Evolutionary conservation across 2,329 filamentous ascomycete genomes (phyloP), one percentile per base, ranked within the genome.

Genomic region (Apiospora phragmitis): DNA sequence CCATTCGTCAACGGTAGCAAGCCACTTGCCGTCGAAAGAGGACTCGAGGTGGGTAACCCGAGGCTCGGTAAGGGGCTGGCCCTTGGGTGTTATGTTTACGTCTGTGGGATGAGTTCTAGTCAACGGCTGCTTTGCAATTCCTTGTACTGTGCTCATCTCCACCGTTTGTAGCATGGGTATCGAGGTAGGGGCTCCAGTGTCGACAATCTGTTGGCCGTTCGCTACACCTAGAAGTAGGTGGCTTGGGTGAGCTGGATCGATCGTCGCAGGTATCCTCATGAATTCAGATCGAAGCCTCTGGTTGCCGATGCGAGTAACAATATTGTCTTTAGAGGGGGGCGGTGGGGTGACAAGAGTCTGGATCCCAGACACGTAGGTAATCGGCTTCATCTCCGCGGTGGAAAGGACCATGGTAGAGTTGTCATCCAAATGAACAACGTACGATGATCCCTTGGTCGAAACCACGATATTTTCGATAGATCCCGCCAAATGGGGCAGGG

Each of bases 1-100:
- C 96, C 96, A 99, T 77, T 95, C 93, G 79, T 99, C 96, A 1
- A 97, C 89, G 1, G 94, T 98, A 5, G 93, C 95, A 70, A 99
- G 87, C 95, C 95, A 98, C 74, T 90, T 87, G 24, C 95, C 95
- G 77, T 98, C 92, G 67, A 88, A 84, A 59, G 93, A 95, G 75
- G 96, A 90, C 59, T 91, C 88, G 68, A 98, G 84, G 70, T 92
- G 89, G 8, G 89, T 92, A 65, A 97, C 88, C 72, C 92, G 89
- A 0, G 96, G 95, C 75, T 97, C 93, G 18, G 89, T 86, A 67
- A 98, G 89, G 5, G 88, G 86, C 68, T 89, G 87, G 6, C 93
- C 90, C 74, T 92, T 91, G 18, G 91, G 91, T 9, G 91, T 92
- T 51, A 92, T 86, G 76, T 94, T 97, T 73, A 93, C 84, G 71